Percentiles rank a stretch among this genome's conserved stretches.
Evolutionary conservation across 2,329 filamentous ascomycete genomes (phyloP).

Genomic region (Pseudogymnoascus sp.): DNA sequence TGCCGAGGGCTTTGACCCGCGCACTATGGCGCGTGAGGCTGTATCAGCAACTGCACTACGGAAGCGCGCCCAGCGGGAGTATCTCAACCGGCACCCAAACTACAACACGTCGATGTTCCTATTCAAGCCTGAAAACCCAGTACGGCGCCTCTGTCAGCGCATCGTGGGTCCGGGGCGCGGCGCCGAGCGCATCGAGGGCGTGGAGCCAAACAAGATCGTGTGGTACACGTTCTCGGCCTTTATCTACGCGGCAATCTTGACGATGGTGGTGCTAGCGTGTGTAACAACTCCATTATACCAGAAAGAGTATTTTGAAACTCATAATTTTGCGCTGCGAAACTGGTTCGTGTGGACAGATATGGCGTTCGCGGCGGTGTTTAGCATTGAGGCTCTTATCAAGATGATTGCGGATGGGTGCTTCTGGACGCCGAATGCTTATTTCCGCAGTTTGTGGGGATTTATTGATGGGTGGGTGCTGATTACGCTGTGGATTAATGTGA

Average conservation of each 20-base stretch:
- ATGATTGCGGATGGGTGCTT: conserved; percentile 91
- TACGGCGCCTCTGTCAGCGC: conserved; percentile 76
- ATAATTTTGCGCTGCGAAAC: conserved; percentile 53
- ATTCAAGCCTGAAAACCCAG: conserved; percentile 67
- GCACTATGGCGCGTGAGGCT: conserved; percentile 82
- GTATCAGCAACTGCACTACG: conserved; percentile 74
- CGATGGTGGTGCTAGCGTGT: conserved; percentile 95
- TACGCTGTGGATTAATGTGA: conserved; percentile 91
- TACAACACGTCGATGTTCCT: conserved; percentile 92
- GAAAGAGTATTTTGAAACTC: conserved; percentile 66
- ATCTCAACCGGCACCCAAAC: conserved; percentile 72
- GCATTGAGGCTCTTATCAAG: conserved; percentile 79
- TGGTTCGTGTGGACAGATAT: conserved; percentile 97
- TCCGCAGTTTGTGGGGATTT: conserved; percentile 91
- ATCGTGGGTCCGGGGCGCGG: conserved; percentile 89
- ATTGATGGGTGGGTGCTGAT: conserved; percentile 88
- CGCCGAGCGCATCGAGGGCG: conserved; percentile 75
- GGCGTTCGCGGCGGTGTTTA: conserved; percentile 81
- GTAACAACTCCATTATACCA: conserved; percentile 93
- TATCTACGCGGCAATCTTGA: conserved; percentile 87
- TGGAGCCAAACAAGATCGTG: conserved; percentile 76
- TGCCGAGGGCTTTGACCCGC: conserved; percentile 73
- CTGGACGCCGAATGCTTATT: conserved; percentile 95
- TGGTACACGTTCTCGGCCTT: conserved; percentile 94
- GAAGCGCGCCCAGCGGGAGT: conserved; percentile 84